Evolutionary conservation across 1,139 yeast species (phyloP), one percentile per base, ranked within the genome.

Genomic region (Magnusiomyces magnusii): DNA sequence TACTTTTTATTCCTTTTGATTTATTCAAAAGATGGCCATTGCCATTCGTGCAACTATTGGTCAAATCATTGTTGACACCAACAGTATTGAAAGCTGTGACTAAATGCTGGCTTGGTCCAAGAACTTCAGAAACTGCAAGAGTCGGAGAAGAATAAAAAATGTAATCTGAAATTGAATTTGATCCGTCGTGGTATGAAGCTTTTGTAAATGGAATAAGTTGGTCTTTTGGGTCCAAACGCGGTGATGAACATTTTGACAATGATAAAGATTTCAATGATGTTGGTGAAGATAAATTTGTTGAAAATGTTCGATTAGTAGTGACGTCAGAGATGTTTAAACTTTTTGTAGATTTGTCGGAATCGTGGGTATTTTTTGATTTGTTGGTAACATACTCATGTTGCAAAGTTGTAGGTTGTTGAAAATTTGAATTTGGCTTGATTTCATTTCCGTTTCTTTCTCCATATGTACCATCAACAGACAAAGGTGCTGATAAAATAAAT

Each of bases 131-230:
- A 17, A 53, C 55, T n/a, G 55, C 55, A 13, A 53, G 41, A 10
- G 55, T 53, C 25, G 55, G 51, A 5, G 51, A 27, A 7, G 55
- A 53, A 28, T 53, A 53, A 21, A 31, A 53, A 42, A 53, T 53
- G 21, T 53, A 53, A 44, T 53, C 55, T 3, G 51, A 53, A 31
- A 47, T 42, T 24, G 53, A 19, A n/a, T n/a, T n/a, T 39, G 19
- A 15, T 39, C 17, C 44, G 9, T 31, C 53, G 2, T 25, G 49
- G 36, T n/a, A 13, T 3, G 28, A 13, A 17, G 44, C 9, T 28
- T 44, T 42, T 24, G 55, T 53, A 23, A 41, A 53, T 13, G 55
- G 55, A 25, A 53, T 5, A 19, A 42, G 2, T 25, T 53, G 55
- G 25, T 44, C 9, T 9, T 10, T 39, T 39, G 17, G 44, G n/a